Base-by-base conservation (phyloP, 2,329 filamentous ascomycete species). In the Cladosporium austrohemisphaericum region DNA sequence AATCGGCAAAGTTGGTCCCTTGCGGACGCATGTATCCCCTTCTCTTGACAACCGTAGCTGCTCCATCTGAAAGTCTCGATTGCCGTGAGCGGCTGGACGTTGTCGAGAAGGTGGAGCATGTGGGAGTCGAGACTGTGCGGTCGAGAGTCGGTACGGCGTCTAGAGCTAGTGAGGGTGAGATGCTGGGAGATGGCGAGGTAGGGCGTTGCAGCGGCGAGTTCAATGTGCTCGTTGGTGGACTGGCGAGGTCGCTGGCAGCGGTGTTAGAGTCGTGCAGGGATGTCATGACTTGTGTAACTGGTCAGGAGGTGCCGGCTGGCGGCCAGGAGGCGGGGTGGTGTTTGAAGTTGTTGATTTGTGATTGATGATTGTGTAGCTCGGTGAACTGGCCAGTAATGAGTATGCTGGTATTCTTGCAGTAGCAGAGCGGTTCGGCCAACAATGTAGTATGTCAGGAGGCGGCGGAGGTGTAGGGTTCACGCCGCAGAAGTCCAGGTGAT, bases 11-110 rank as follows among this genome's bases (percentile, higher is more conserved):
- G 62, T 90, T 81, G 44, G 88, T 94, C 47, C 84, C 88, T 65
- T 90, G 86, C 1, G 91, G 90, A 41, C 91, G 81, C 72, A 94
- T 87, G 71, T 92, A 96, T 35, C 91, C 91, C 54, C 90, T 80
- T 60, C 88, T 78, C 52, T 82, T 71, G 51, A 71, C 65, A 10
- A 71, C 66, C 7, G 56, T 57, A 7, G 61, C 53, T 26, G 63
- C 70, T 54, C 71, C 69, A 58, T 75, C 73, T 8, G 72, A 74
- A 6, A 78, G 51, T 80, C 81, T 76, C 77, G 41, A 76, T 68
- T 35, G 56, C n/a, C 63, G 51, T 37, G 74, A 76, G 50, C 64
- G 57, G 35, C 55, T 59, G 5, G 65, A 66, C 7, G 58, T 53
- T 1, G 59, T 75, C 67, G 73, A 83, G 74, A 64, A 78, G 20